Evolutionary conservation across 2,329 filamentous ascomycete species (phyloP), one percentile per base, ranked within the genome.

Genomic region (Nemania bipapillata): DNA sequence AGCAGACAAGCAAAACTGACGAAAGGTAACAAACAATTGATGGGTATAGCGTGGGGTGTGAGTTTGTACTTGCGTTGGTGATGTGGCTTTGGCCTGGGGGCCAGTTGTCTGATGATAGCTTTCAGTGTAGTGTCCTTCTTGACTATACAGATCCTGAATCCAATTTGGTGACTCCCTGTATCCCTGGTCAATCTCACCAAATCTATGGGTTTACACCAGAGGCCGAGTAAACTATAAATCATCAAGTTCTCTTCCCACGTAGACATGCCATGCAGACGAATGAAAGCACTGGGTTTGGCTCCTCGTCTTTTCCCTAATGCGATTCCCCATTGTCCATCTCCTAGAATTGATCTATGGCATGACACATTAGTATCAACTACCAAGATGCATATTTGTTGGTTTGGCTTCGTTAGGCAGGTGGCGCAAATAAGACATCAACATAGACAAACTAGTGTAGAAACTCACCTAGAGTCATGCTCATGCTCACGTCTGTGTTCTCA

Each of bases 401-500:
- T 28, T 12, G 45, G 22, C 55, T 17, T 17, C 22, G 24, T 7
- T 9, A 11, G 26, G 17, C 17, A 15, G 20, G n/a, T 7, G 17
- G 30, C 15, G 30, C 24, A 26, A 60, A 37, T 4, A 11, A 30
- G 4, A 63, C 9, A 45, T 42, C 4, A 20, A 24, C 3, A 54
- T 24, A 8, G 28, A 47, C 3, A n/a, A 12, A 52, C 12, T 22
- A 20, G 20, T 35, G 28, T 42, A 12, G 20, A 40, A 66, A 85
- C 85, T 81, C 78, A 90, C 89, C 89, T 77, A 91, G 83, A 74
- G 89, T 91, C 89, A 91, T 91, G 83, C 88, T 91, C 86, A 90
- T 90, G 83, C 88, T 90, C 74, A 91, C 86, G 77, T 91, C 89
- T 65, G 95, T 98, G 80, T 92, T 97, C 87, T 97, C 95, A 59